Evolutionary conservation across 208 protist genomes (phyloP).

Genomic region (Acanthamoeba triangularis): DNA sequence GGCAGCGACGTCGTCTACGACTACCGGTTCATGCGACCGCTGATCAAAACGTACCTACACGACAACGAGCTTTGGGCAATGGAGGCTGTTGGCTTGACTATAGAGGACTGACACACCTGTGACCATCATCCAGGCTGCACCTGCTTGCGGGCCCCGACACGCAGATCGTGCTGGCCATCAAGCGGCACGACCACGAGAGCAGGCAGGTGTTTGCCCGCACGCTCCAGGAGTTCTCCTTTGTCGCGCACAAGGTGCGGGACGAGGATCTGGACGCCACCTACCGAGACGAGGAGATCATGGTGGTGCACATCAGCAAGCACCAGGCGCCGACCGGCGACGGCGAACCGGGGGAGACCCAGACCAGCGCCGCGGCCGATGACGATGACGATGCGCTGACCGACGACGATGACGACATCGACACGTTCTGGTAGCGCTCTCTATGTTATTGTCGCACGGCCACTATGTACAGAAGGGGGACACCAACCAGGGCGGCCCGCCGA

Average conservation of each 20-base stretch:
- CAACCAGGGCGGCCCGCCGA: no score
- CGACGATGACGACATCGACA: not conserved
- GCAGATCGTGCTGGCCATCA: constrained; percentile 11
- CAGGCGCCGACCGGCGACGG: not conserved
- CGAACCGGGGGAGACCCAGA: not conserved
- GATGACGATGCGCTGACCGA: not conserved
- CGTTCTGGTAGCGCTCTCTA: not conserved
- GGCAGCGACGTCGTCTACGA: constrained; percentile 30
- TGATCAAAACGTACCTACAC: not conserved
- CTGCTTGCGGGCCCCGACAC: not conserved
- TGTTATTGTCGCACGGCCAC: no score
- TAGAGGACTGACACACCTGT: no score
- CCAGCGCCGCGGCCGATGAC: not conserved
- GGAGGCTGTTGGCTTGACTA: not conserved
- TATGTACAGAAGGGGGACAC: no score
- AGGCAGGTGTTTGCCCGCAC: not conserved
- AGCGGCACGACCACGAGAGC: constrained; percentile 18
- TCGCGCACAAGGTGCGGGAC: not conserved
- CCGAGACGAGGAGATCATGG: not conserved
- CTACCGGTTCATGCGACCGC: not conserved
- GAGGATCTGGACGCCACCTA: not conserved
- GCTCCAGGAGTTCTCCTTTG: not conserved
- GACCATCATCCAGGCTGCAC: not conserved
- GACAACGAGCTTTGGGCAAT: not conserved
- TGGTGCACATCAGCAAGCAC: not conserved